phyloP scores from a whole-genome alignment of 2,329 filamentous ascomycete genomes.

The Bisporella sp. region DNA sequence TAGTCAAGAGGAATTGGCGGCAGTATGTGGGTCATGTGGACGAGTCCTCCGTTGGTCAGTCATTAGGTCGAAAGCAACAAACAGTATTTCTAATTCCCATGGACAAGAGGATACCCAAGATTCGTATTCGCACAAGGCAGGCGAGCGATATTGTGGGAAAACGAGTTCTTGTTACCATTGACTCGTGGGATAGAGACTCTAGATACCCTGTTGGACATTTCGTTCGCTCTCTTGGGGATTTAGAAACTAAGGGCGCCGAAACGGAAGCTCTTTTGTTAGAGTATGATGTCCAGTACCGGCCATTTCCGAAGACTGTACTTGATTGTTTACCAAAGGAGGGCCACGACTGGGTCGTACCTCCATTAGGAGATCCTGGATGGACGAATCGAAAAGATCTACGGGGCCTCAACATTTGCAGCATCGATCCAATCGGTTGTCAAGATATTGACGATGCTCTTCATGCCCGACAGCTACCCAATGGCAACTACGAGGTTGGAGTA shows the following conservation, averaged over 20 bases:
- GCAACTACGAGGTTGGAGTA: slow-evolving; percentile 92
- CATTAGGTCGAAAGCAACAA: slow-evolving; percentile 74
- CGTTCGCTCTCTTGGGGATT: slow-evolving; percentile 82
- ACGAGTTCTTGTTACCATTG: slow-evolving; percentile 85
- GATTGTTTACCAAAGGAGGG: slow-evolving; percentile 89
- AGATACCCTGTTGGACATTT: slow-evolving; percentile 91
- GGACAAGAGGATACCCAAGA: slow-evolving; percentile 97
- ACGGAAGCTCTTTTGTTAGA: slow-evolving; percentile 91
- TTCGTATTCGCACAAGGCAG: slow-evolving; percentile 85
- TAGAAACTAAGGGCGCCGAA: slow-evolving; percentile 96
- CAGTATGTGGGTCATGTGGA: slow-evolving; percentile 97
- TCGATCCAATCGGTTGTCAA: slow-evolving; percentile 91
- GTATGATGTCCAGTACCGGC: slow-evolving; percentile 95
- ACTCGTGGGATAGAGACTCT: slow-evolving; percentile 91
- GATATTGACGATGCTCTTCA: slow-evolving; percentile 98
- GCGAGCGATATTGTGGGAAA: slow-evolving; percentile 84
- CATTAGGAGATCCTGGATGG: slow-evolving; percentile 80
- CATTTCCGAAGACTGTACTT: slow-evolving; percentile 90
- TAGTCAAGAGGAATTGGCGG: slow-evolving; percentile 94
- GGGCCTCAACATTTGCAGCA: slow-evolving; percentile 87
- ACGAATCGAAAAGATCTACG: slow-evolving; percentile 76
- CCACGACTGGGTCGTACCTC: slow-evolving; percentile 87
- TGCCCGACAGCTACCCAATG: slow-evolving; percentile 75
- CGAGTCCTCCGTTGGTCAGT: slow-evolving; percentile 70
- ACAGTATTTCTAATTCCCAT: slow-evolving; percentile 94